These are phyloP conservation scores for Exophiala xenobiotica DNA, from an alignment of 2,329 filamentous ascomycete genomes.

Conservation along the genomic window DNA sequence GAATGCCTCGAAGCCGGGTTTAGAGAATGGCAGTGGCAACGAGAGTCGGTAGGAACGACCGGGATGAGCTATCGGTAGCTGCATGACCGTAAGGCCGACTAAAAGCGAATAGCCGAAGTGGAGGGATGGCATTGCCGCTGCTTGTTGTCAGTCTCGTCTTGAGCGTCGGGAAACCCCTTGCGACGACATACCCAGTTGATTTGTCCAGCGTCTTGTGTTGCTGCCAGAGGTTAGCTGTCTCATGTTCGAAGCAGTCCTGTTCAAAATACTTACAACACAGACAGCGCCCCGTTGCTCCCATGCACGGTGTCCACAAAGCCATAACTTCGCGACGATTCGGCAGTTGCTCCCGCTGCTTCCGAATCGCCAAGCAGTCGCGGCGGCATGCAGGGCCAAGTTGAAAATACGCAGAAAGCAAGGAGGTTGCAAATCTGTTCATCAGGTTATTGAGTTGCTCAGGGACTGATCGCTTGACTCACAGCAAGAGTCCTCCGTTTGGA, in stretches of 20 bases:
- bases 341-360: constrained; percentile 55
- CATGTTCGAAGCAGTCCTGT: too few species aligned
- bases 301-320: constrained; percentile 60
- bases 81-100: constrained; percentile 53
- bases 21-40: background rate
- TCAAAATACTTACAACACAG: constrained; percentile 40
- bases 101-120: constrained; percentile 45
- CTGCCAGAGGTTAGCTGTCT: background rate
- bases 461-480: constrained; percentile 20
- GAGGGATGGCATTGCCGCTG: constrained; percentile 50
- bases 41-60: constrained; percentile 44
- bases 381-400: constrained; percentile 50
- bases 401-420: constrained; percentile 51
- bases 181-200: constrained; percentile 10
- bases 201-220: constrained; percentile 35
- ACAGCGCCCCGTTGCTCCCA: constrained; percentile 50
- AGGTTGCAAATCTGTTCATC: constrained; percentile 39
- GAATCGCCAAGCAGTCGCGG: constrained; percentile 53
- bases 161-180: constrained; percentile 41
- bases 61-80: constrained; percentile 59
- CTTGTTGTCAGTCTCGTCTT: constrained; percentile 47
- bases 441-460: background rate
- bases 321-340: constrained; percentile 58
- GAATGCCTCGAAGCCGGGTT: background rate
- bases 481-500: constrained; percentile 52